Conservation (phyloP, 192 early-diverging fungal species). For the Rhizoclosmatium globosum region DNA sequence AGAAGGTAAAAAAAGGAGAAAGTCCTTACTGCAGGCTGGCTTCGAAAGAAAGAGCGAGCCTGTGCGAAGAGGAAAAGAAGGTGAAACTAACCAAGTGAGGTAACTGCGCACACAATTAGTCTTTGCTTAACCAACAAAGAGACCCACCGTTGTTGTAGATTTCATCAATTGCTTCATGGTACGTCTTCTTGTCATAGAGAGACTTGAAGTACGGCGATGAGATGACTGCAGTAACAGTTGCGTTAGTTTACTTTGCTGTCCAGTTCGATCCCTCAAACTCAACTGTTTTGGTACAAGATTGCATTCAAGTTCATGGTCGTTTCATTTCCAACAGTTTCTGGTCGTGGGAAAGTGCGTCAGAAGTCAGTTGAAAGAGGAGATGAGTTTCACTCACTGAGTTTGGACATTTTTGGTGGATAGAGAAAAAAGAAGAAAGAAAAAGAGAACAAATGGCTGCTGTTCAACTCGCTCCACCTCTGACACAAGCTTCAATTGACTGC, state of each 20-base stretch:
- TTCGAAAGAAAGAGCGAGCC: background rate
- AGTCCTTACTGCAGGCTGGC: background rate
- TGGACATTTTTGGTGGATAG: conserved; percentile 1
- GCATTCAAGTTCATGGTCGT: conserved; percentile 85
- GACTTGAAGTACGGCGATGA: conserved; percentile 79
- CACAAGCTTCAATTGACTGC: conserved; percentile 31
- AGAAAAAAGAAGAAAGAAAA: background rate
- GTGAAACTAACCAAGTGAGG: conserved; percentile 34
- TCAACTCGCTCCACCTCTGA: background rate
- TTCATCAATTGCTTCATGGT: conserved; percentile 80
- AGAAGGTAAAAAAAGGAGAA: background rate
- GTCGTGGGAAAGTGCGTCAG: no score
- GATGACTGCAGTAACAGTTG: conserved; percentile 70
- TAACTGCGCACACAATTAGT: conserved; percentile 10
- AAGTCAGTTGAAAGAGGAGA: no score
- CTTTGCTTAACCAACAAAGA: background rate
- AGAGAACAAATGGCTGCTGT: background rate
- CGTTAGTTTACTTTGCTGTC: background rate
- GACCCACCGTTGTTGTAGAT: conserved; percentile 71
- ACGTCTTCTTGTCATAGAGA: conserved; percentile 76
- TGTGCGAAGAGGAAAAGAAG: background rate
- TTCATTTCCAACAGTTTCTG: conserved; percentile 75
- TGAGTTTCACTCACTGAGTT: background rate
- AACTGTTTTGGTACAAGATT: conserved; percentile 50
- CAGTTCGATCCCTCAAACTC: background rate